Base-by-base conservation (phyloP, 805 yeast genomes). In the Isabelozyma gotoi region DNA sequence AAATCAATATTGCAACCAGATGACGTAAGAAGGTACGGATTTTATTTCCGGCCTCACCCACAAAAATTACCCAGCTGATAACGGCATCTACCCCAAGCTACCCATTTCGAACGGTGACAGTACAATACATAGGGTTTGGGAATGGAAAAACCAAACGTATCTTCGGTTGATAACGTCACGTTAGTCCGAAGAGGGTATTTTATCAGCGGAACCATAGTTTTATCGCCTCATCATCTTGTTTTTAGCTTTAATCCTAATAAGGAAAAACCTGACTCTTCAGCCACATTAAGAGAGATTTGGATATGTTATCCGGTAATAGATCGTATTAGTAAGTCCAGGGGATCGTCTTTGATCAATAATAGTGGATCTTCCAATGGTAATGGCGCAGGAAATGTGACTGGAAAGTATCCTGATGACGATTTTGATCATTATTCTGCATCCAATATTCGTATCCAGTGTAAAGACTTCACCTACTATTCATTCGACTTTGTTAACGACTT, bases 281-380 rank as follows among this genome's bases (percentile, higher is more conserved):
- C 31, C 5, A 27, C 41, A 7, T 5, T 20, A 11, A 70, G 81
- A 44, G 98, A 94, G 61, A 78, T 88, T 21, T 94, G 98, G 99
- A 76, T 89, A 21, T 85, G 96, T 46, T 92, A 89, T 62, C 97
- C 97, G 1, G 79, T 90, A 49, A 82, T 91, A 24, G 84, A 80
- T 38, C 73, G 72, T 38, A 80, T 85, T 1, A 77, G 77, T 51
- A 75, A 80, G 60, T 68, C 78, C 47, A 62, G 78, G 48, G 82
- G 91, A 49, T 62, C 85, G 42, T 68, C 82, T 50, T 55, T 68
- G 63, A 42, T 59, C n/a, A 52, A 47, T 10, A 51, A 43, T 16
- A 48, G 43, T 18, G 44, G 39, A 11, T 18, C 37, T 19, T 39
- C 34, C 38, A 51, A 21, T 29, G 38, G 35, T 40, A 41, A 14